phyloP scores from a whole-genome alignment of 2,329 filamentous ascomycete species.

The Geosmithia putterillii region DNA sequence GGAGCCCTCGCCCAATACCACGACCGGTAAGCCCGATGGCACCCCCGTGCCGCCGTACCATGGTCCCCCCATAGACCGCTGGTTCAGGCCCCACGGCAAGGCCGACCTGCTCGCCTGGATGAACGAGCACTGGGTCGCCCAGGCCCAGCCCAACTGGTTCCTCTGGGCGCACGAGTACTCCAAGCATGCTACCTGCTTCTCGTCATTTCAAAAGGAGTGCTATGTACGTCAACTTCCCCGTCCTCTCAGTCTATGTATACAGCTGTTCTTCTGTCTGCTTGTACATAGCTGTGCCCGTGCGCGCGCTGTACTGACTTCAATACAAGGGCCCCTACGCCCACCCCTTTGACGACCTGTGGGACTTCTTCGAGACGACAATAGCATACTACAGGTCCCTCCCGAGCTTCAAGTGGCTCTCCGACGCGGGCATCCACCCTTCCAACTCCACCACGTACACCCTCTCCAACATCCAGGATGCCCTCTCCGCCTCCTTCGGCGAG shows the following conservation, averaged over 20 bases:
- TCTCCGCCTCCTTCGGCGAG: slow-evolving; percentile 37
- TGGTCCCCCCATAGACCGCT: slow-evolving; percentile 44
- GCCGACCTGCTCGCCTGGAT: slow-evolving; percentile 51
- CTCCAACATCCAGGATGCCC: slow-evolving; percentile 33
- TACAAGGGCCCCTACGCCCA: slow-evolving; percentile 35
- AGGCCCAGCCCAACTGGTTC: slow-evolving; percentile 38
- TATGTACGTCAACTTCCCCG: slow-evolving; percentile 24
- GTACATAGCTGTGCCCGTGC: neutral
- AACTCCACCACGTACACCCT: slow-evolving; percentile 47
- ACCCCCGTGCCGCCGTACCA: slow-evolving; percentile 43
- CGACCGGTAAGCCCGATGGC: slow-evolving; percentile 39
- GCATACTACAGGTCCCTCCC: slow-evolving; percentile 45
- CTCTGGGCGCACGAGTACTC: slow-evolving; percentile 59
- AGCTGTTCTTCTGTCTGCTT: neutral
- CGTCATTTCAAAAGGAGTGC: slow-evolving; percentile 52
- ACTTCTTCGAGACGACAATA: slow-evolving; percentile 51
- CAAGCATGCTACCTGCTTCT: slow-evolving; percentile 58
- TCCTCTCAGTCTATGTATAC: neutral
- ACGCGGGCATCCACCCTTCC: slow-evolving; percentile 39
- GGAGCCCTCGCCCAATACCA: slow-evolving; percentile 48
- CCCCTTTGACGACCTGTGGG: slow-evolving; percentile 45
- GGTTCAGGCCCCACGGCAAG: slow-evolving; percentile 44
- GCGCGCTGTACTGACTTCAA: neutral
- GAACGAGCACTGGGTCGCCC: slow-evolving; percentile 52
- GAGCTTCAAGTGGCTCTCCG: slow-evolving; percentile 47